Evolutionary conservation across 208 protist species (phyloP), one percentile per base, ranked within the genome.

Genomic region (Tetramitus jugosus): DNA sequence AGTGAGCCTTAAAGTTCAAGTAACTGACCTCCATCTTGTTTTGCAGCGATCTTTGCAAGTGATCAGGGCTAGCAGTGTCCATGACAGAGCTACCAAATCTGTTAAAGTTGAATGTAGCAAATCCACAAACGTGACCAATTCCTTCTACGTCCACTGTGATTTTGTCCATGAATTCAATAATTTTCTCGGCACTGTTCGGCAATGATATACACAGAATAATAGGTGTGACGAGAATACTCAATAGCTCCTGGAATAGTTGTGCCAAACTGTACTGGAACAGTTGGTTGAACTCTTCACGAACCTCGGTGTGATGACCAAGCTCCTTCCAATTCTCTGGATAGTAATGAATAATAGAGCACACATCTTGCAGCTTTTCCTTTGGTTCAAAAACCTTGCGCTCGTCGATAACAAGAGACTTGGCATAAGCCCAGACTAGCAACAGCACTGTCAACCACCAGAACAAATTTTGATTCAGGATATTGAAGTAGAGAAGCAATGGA

Each of bases 381-480:
- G 67, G 67, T 13, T 29, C 23, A 43, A 74, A 74, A 26, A 53
- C 26, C 6, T 13, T 29, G 37, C 53, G 39, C 53, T 81, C 40
- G 13, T 76, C 67, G 33, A 67, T 61, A 23, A 64, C 39, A 45
- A 74, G 29, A 45, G 23, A 26, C 14, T 49, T 79, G 2, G 39
- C 23, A 75, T 14, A 35, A 23, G 20, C 49, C 23, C 31, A 74
- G 35, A 71, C 49, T 7, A 77, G 23, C 23, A 69, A 60, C n/a
- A 81, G 37, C 6, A 79, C 49, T 1, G 75, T 60, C 40, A 81
- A 56, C 74, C 75, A 81, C 14, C 14, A 79, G 2, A 81, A 39
- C 40, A 81, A 35, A 26, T 42, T 60, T 67, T 76, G 75, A 45
- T 76, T 62, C 20, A 43, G 29, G 2, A 81, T 3, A 26, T 31